Evolutionary conservation across 2,329 filamentous ascomycete species (phyloP).

Genomic region (Diaporthe eres): DNA sequence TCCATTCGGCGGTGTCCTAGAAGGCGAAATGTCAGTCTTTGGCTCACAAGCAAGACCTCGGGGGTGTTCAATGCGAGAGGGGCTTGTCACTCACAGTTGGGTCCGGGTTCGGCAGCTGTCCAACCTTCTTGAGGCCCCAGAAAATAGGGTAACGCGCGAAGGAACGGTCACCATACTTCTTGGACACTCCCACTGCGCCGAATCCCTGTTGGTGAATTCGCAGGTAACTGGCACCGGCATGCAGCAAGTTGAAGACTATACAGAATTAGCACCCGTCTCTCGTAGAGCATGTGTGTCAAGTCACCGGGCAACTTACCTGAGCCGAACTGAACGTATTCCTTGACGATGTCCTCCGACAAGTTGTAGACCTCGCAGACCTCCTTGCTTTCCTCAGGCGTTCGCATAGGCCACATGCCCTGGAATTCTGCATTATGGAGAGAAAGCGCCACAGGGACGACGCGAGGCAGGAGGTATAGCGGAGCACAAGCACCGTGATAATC

Average conservation of each 20-base stretch:
- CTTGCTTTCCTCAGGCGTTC: constrained; percentile 69
- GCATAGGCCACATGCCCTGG: constrained; percentile 77
- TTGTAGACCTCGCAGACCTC: constrained; percentile 77
- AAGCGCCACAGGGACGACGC: constrained; percentile 70
- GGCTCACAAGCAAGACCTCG: too few relatives aligned
- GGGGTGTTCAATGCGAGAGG: background rate
- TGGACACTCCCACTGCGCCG: constrained; percentile 77
- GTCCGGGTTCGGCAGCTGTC: constrained; percentile 76
- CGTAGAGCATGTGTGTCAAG: constrained; percentile 67
- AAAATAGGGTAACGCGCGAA: constrained; percentile 78
- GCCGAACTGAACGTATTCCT: constrained; percentile 75
- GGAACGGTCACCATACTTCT: constrained; percentile 77
- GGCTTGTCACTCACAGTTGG: constrained; percentile 56
- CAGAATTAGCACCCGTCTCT: constrained; percentile 70
- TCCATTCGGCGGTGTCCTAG: constrained; percentile 71
- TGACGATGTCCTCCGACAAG: constrained; percentile 66
- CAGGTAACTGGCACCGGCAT: constrained; percentile 76
- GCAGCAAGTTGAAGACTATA: constrained; percentile 74
- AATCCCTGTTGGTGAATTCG: constrained; percentile 77
- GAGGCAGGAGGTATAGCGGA: constrained; percentile 74
- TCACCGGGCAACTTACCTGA: constrained; percentile 51
- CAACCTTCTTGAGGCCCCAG: constrained; percentile 75
- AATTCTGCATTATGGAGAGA: constrained; percentile 79
- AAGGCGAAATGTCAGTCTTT: background rate
- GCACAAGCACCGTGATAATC: constrained; percentile 60